phyloP scores from a whole-genome alignment of 1,284 basidiomycete species.

The Meripilus lineatus region DNA sequence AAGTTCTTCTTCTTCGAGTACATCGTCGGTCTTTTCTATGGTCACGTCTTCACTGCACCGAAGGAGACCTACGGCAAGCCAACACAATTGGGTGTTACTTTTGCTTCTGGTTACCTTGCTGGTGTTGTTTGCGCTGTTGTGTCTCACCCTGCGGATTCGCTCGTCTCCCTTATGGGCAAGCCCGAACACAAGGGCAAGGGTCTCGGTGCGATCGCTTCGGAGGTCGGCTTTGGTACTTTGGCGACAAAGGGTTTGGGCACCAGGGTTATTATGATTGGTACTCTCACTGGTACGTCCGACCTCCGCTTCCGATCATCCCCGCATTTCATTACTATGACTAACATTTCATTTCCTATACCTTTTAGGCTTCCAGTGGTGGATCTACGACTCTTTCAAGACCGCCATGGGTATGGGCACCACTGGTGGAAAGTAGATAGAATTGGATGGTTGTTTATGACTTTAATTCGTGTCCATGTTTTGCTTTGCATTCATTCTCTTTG shows the following conservation, averaged over 20 bases:
- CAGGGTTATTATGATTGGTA: conserved; percentile 78
- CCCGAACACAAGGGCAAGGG: conserved; percentile 72
- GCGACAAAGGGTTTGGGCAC: conserved; percentile 79
- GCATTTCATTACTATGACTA: background rate
- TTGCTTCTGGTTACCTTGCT: conserved; percentile 77
- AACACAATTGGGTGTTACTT: conserved; percentile 77
- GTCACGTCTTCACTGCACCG: conserved; percentile 66
- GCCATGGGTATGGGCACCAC: conserved; percentile 80
- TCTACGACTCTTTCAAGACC: conserved; percentile 78
- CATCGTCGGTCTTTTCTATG: conserved; percentile 75
- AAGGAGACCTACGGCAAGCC: conserved; percentile 67
- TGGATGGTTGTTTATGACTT: background rate
- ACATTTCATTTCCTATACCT: conserved; percentile 5
- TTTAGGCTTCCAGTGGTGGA: conserved; percentile 83
- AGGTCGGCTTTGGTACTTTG: conserved; percentile 57
- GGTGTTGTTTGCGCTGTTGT: conserved; percentile 81
- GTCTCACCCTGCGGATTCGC: conserved; percentile 76
- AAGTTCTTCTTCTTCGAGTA: conserved; percentile 85
- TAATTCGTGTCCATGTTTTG: conserved; percentile 1
- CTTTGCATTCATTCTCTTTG: conserved; percentile 2
- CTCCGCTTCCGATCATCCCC: background rate
- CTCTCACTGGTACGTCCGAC: conserved; percentile 50
- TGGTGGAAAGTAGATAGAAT: conserved; percentile 67
- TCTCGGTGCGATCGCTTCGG: conserved; percentile 57
- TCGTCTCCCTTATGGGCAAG: conserved; percentile 79